Conservation (phyloP, 495 filamentous ascomycete species). For the Xylaria scruposa region DNA sequence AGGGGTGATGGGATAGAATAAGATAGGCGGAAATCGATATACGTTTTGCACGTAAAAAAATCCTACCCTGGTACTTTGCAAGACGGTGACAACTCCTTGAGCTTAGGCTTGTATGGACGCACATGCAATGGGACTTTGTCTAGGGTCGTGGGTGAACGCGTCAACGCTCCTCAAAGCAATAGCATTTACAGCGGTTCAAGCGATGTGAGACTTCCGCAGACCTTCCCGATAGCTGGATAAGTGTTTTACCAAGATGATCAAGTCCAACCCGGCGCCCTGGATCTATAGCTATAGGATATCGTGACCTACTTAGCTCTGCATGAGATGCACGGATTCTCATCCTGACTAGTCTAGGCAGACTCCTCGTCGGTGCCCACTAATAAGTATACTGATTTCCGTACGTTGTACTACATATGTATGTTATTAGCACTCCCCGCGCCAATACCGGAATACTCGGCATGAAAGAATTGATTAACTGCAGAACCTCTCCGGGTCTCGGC, state of each 20-base stretch:
- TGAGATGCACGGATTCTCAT: slow-evolving; percentile 13
- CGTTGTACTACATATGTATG: background rate
- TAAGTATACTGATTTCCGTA: background rate
- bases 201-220: background rate
- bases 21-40: slow-evolving; percentile 11
- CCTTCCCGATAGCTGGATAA: background rate
- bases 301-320: slow-evolving; percentile 1
- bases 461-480: background rate
- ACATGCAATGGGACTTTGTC: background rate
- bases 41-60: background rate
- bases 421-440: background rate
- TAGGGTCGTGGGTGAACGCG: background rate
- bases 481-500: background rate
- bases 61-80: background rate
- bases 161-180: background rate
- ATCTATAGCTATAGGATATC: slow-evolving; percentile 2
- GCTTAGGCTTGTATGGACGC: background rate
- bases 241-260: background rate
- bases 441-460: slow-evolving; percentile 2
- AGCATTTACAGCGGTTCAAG: background rate
- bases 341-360: background rate
- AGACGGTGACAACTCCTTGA: background rate
- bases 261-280: background rate
- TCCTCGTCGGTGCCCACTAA: slow-evolving; percentile 9
- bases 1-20: slow-evolving; percentile 19